Percentiles rank a stretch among this genome's conserved stretches.
These are phyloP conservation scores for Ascoidea tarda DNA, from an alignment of 805 yeast genomes.

Conservation along the genomic window DNA sequence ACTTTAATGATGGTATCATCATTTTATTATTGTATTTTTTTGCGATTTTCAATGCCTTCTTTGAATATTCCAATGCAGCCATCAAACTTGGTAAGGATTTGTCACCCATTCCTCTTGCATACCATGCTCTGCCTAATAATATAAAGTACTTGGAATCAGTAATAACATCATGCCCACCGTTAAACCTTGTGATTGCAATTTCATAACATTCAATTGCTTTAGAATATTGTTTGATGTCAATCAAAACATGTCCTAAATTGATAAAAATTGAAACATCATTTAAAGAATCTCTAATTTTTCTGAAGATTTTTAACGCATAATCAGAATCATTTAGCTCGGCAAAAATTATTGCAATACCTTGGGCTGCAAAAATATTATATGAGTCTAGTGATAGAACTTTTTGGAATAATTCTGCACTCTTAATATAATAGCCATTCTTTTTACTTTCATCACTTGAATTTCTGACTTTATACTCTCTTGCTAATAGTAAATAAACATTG, in stretches of 20 bases:
- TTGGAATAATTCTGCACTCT: constrained; percentile 87
- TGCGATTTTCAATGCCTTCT: constrained; percentile 34
- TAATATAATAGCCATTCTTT: constrained; percentile 58
- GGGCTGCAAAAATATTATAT: constrained; percentile 88
- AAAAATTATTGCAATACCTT: constrained; percentile 87
- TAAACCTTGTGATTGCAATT: constrained; percentile 54
- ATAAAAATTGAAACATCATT: constrained; percentile 73
- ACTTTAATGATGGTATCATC: constrained; percentile 35
- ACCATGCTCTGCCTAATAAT: constrained; percentile 82
- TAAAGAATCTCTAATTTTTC: constrained; percentile 81
- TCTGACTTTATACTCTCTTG: constrained; percentile 50
- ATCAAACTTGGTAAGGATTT: constrained; percentile 45
- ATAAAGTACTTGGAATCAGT: constrained; percentile 55
- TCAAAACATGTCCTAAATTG: constrained; percentile 77
- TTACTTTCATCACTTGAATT: constrained; percentile 33
- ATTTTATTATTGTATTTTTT: constrained; percentile 18
- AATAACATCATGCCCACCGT: constrained; percentile 7
- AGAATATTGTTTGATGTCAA: constrained; percentile 68
- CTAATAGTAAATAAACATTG: constrained; percentile 71
- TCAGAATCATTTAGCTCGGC: constrained; percentile 70
- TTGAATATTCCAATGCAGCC: constrained; percentile 48
- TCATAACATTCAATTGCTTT: constrained; percentile 87
- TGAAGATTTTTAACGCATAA: constrained; percentile 71
- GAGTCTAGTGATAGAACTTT: constrained; percentile 80
- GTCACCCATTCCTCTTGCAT: constrained; percentile 57